Base-by-base conservation (phyloP, 2,329 filamentous ascomycete genomes). In the Paraphaeosphaeria sporulosa region DNA sequence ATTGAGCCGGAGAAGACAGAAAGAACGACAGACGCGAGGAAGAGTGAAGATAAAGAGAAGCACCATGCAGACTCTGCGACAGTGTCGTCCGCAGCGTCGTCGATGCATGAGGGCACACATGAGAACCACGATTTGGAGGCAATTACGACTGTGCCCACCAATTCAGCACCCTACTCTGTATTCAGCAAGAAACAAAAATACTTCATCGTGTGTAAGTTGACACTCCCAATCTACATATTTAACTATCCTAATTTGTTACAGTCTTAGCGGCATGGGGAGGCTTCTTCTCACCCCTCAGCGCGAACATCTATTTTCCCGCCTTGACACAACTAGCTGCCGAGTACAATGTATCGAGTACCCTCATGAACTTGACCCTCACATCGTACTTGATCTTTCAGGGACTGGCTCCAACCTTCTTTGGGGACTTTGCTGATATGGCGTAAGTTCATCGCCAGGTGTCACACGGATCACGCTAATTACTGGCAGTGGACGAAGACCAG, bases 351-450 rank as follows among this genome's bases (percentile, higher is more conserved):
- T 77, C 80, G 1, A 70, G 66, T n/a, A 73, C 78, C 1, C 69
- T 75, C 32, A 79, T 84, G 64, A 83, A 84, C 65, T 64, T 85
- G 56, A 83, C 82, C 0, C 71, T 85, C 9, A 84, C 82, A 1
- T 79, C 77, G 1, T 85, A 83, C 60, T 66, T 83, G 58, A 64
- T 67, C 27, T 61, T 69, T 48, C 84, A 86, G 78, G 84, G 82
- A 2, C 70, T 86, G 12, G 80, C 82, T 1, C 83, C 83, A 19
- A 79, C 82, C 49, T 77, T 85, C 21, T 74, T 84, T 43, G 83
- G 81, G 3, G 80, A 80, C 49, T 77, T 84, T 46, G 78, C 83
- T 1, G 83, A 85, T 56, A 77, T 76, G 38, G 51, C 60, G 60
- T 58, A 58, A 57, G 60, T 50, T 40, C 21, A 30, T 32, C 27